Evolutionary conservation across 179 eudicot genomes (phyloP), one percentile per base, ranked within the genome.

Genomic region (Silene vulgaris): DNA sequence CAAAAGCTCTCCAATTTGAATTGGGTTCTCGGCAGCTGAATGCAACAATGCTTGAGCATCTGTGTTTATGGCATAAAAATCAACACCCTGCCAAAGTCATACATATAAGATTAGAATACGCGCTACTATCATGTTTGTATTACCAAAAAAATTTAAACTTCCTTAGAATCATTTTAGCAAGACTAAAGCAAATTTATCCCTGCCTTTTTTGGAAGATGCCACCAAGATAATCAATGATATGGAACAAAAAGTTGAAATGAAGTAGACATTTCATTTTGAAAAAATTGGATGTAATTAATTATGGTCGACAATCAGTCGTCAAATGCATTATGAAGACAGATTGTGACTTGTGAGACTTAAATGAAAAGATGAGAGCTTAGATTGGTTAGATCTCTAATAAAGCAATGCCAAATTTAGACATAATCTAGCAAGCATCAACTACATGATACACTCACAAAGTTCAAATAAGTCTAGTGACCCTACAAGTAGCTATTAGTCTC

Each of bases 1-100:
- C 86, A 95, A 83, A 77, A 92, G 96, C 84, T 95, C 97, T 81
- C 97, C 97, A 75, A 95, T 95, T 78, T 93, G 97, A 79, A 95
- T 85, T 5, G 97, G 99, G 86, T 90, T 84, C 77, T 85, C 88
- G 43, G 99, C 97, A 72, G 97, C 88, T 74, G 99, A 92, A 65
- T 90, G 91, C 68, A 87, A 64, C 23, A 95, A 87, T 20, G 99
- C 93, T 81, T 95, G 99, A 75, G 99, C 88, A 86, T 95, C 99
- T 40, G 97, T 95, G 85, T 95, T 95, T 85, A 95, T 85, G 81
- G 97, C 96, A 74, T 89, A 95, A 84, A 95, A 95, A 80, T 95
- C 97, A 60, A 95, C 97, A 83, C 99, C 97, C 99, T 93, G 84
- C 75, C 28, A 71, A 56, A 88, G 75, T 65, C 35, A 79, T 52